Base-by-base conservation (phyloP, 1,139 yeast species). In the Candida sojae region DNA sequence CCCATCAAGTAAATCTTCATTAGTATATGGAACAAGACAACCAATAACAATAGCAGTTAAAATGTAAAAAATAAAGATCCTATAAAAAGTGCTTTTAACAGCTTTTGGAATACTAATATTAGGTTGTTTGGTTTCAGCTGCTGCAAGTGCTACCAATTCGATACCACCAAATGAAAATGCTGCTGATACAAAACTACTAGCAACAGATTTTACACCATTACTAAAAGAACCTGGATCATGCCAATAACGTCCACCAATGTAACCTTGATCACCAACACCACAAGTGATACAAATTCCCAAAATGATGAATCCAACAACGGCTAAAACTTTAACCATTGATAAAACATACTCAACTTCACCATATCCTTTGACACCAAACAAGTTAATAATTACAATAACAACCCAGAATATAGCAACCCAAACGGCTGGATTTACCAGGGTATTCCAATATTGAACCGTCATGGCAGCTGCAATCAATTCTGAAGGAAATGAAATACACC, bases 111-210 rank as follows among this genome's bases (percentile, higher is more conserved):
- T 70, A 32, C 88, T 65, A 59, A 76, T 79, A 61, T 76, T 56
- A 39, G 96, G 96, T 64, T 87, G 83, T 41, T 75, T 75, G 41
- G 96, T 83, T 68, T 90, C 96, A 17, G 95, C 90, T 34, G 96
- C 91, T 17, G 96, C 91, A 54, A 90, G 73, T 47, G 95, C 95
- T 49, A 86, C 86, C 61, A 77, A 66, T 57, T 75, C 80, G 23
- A 77, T 68, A 41, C 74, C 74, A 35, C 73, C 91, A 60, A 88
- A 86, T 4, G 96, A 83, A 67, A 89, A 91, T 6, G 96, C 95
- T 28, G 96, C 95, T 31, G 86, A 81, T 45, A 91, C 90, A 59
- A 91, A 87, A 31, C 87, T 87, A n/a, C 88, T 73, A 59, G 90
- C 82, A 29, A 89, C 83, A 56, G 97, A 97, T 63, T 90, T 89